phyloP scores from a whole-genome alignment of 2,329 filamentous ascomycete species.

The Lecanoromycetidae sp. region DNA sequence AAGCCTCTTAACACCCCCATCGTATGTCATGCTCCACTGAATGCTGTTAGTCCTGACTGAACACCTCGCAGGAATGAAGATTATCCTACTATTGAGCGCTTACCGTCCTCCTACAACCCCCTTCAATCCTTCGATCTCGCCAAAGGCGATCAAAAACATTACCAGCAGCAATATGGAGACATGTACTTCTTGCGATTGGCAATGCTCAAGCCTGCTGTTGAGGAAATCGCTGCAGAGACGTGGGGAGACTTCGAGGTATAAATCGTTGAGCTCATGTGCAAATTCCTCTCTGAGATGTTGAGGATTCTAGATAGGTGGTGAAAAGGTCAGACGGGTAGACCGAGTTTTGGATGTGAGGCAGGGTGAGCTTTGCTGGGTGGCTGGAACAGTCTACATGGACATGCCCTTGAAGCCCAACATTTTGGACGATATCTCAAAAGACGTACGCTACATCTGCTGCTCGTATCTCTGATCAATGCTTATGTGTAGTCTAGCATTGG shows the following conservation, averaged over 20 bases:
- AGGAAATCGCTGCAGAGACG: conserved; percentile 57
- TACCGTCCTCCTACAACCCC: conserved; percentile 55
- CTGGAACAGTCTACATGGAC: conserved; percentile 92
- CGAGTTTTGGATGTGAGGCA: conserved; percentile 90
- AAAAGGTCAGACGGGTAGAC: conserved; percentile 64
- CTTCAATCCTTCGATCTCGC: conserved; percentile 63
- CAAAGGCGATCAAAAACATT: conserved; percentile 51
- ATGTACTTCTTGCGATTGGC: conserved; percentile 92
- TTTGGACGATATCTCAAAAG: conserved; percentile 85
- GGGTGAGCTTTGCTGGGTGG: conserved; percentile 89
- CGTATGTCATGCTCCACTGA: background rate
- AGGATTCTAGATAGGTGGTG: conserved; percentile 51
- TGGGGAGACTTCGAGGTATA: conserved; percentile 61
- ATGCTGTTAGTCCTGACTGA: background rate
- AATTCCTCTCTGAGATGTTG: background rate
- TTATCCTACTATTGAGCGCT: conserved; percentile 30
- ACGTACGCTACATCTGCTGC: conserved; percentile 42
- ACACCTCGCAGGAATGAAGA: conserved; percentile 5
- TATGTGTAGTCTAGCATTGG: conserved; percentile 52
- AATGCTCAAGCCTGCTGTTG: conserved; percentile 73
- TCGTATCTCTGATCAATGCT: background rate
- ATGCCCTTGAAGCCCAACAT: conserved; percentile 95
- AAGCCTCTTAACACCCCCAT: background rate
- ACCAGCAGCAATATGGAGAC: conserved; percentile 91
- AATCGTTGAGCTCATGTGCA: background rate